Evolutionary conservation across 306 rosid species (phyloP).

Genomic region (Benincasa hispida): DNA sequence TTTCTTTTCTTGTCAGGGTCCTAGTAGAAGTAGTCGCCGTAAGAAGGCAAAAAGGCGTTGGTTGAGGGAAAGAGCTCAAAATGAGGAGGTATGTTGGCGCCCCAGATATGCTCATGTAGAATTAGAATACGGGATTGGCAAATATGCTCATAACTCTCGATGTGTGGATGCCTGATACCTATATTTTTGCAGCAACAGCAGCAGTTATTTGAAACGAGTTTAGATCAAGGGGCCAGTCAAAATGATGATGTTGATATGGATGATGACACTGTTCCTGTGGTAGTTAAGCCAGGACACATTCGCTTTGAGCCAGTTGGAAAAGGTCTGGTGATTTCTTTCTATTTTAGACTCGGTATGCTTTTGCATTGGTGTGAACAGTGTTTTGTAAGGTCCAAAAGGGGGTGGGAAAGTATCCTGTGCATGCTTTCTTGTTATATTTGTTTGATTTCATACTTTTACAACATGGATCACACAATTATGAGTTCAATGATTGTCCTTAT

Average conservation of each 20-base stretch:
- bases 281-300: constrained; percentile 88
- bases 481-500: background rate
- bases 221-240: constrained; percentile 23
- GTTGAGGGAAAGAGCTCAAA: constrained; percentile 59
- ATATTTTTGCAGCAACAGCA: constrained; percentile 36
- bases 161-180: background rate
- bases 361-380: background rate
- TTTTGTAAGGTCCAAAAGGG: background rate
- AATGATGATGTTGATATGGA: constrained; percentile 39
- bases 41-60: constrained; percentile 71
- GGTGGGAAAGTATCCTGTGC: background rate
- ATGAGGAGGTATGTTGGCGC: constrained; percentile 40
- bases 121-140: background rate
- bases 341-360: background rate
- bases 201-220: constrained; percentile 23
- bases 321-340: constrained; percentile 30
- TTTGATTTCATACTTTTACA: background rate
- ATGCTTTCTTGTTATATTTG: background rate
- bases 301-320: constrained; percentile 57
- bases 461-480: background rate
- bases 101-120: background rate
- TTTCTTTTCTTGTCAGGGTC: constrained; percentile 29
- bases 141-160: background rate
- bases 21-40: constrained; percentile 86
- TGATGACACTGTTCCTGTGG: constrained; percentile 59